Evolutionary conservation across 768 basidiomycete species (phyloP).

Genomic region (Xerocomus potaroensis): DNA sequence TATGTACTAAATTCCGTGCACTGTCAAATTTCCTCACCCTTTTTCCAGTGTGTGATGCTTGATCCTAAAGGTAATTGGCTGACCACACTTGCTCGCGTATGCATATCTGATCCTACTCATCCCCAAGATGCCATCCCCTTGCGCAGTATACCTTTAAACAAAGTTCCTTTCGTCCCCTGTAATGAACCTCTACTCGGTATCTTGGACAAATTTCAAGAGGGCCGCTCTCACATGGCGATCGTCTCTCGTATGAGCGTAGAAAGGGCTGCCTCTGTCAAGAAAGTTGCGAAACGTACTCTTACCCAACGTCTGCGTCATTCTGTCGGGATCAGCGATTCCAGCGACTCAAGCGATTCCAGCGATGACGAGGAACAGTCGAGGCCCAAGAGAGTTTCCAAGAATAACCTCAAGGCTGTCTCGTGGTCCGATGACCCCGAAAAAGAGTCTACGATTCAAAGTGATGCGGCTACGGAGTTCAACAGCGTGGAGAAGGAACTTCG

Average conservation of each 20-base stretch:
- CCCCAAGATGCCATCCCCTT: constrained; percentile 71
- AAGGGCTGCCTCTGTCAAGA: constrained; percentile 77
- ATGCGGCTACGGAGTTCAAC: constrained; percentile 19
- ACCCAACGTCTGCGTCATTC: constrained; percentile 73
- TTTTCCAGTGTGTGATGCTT: constrained; percentile 60
- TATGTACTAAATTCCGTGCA: constrained; percentile 13
- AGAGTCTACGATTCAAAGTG: constrained; percentile 27
- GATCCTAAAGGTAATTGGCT: constrained; percentile 66
- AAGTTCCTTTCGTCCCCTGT: constrained; percentile 80
- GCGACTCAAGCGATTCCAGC: constrained; percentile 46
- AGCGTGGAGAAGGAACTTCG: constrained; percentile 12
- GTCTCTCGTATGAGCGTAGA: constrained; percentile 73
- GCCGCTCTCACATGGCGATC: constrained; percentile 88
- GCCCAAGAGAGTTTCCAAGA: constrained; percentile 18
- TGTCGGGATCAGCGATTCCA: constrained; percentile 68
- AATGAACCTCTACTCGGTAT: constrained; percentile 84
- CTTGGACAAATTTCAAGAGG: constrained; percentile 86
- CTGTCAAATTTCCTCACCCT: neutral
- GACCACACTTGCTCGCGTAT: too few relatives aligned
- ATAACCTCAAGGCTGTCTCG: constrained; percentile 25
- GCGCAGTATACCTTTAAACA: constrained; percentile 79
- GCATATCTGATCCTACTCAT: neutral
- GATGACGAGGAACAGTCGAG: constrained; percentile 35
- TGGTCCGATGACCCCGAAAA: constrained; percentile 34
- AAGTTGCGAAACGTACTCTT: constrained; percentile 75